phyloP scores from a whole-genome alignment of 164 flowering plant species.

The Magnolia sinica region DNA sequence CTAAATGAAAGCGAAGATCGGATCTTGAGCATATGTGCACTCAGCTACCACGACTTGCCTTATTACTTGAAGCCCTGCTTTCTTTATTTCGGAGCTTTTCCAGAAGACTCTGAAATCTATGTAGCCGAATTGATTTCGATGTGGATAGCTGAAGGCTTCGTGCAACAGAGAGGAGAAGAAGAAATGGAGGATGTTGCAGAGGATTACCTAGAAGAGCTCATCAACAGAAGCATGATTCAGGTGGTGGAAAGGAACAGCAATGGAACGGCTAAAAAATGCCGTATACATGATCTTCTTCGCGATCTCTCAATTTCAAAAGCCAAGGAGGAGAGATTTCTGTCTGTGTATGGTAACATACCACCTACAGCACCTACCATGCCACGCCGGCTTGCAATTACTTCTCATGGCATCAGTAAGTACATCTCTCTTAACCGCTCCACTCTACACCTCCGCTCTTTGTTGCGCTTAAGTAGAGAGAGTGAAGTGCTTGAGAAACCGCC shows the following conservation, averaged over 20 bases:
- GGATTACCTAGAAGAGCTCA: not conserved
- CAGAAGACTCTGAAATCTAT: not conserved
- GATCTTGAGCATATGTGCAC: not conserved
- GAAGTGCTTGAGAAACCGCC: too few relatives aligned
- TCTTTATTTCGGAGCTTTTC: not conserved
- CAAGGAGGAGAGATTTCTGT: not conserved
- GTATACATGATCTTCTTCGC: conserved; percentile 2
- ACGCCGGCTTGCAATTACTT: not conserved
- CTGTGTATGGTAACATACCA: not conserved
- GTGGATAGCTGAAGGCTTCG: conserved; percentile 5
- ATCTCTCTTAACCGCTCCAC: not conserved
- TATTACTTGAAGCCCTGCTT: not conserved
- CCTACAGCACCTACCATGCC: not conserved
- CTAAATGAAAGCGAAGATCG: conserved; percentile 2
- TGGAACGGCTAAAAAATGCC: not conserved
- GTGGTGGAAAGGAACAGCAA: not conserved
- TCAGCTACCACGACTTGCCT: conserved; percentile 8
- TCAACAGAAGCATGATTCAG: not conserved
- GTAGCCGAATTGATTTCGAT: not conserved
- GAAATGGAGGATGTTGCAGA: not conserved
- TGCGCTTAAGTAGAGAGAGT: not conserved
- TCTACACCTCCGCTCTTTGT: not conserved
- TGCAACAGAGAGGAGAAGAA: not conserved
- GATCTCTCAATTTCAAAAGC: not conserved
- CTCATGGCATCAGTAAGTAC: not conserved